Evolutionary conservation across 768 basidiomycete genomes (phyloP).

Genomic region (Daedaleopsis nitida): DNA sequence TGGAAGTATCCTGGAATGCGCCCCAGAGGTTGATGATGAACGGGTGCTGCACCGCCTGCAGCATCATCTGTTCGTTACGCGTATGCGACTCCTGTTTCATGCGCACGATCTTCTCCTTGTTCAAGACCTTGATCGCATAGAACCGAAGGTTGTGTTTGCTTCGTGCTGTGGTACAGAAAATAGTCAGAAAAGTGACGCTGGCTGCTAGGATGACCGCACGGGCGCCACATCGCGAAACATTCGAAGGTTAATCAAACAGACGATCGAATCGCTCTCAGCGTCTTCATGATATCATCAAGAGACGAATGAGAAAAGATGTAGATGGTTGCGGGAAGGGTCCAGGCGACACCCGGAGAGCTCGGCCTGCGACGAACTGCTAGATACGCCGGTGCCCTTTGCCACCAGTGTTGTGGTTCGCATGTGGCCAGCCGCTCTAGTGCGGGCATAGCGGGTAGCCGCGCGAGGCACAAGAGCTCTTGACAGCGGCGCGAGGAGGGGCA

Average conservation of each 20-base stretch:
- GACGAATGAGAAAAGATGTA: not conserved
- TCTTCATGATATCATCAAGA: too few species aligned
- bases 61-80: constrained; percentile 89
- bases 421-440: too few species aligned
- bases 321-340: not conserved
- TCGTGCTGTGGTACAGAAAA: constrained; percentile 53
- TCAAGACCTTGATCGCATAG: constrained; percentile 94
- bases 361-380: too few species aligned
- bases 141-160: constrained; percentile 95
- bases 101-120: constrained; percentile 88
- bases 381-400: too few species aligned
- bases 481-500: too few species aligned
- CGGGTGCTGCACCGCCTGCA: constrained; percentile 83
- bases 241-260: too few species aligned
- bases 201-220: too few species aligned
- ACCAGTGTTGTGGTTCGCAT: too few species aligned
- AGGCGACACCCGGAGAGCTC: not conserved
- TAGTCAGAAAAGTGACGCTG: not conserved
- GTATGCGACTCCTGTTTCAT: constrained; percentile 98
- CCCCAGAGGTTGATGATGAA: constrained; percentile 98
- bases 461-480: too few species aligned
- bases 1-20: constrained; percentile 86
- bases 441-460: too few species aligned
- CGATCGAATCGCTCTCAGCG: too few species aligned
- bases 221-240: too few species aligned